Conservation (phyloP, 2,329 filamentous ascomycete species). For the Colletotrichum godetiae region DNA sequence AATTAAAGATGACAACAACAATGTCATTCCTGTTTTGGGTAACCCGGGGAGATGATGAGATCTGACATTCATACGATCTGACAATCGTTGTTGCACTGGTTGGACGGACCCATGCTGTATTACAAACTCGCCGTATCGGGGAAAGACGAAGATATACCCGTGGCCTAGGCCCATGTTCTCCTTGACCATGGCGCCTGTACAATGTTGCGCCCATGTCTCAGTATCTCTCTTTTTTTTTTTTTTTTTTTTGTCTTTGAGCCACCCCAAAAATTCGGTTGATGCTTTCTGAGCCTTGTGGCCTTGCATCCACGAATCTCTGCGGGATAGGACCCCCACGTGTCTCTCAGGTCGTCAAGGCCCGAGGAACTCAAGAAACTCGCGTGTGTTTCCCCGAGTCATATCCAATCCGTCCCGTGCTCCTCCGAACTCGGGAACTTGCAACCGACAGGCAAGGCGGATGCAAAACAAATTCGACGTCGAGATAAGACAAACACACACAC, state of each 20-base stretch:
- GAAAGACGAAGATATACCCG: neutral
- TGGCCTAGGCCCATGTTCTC: neutral
- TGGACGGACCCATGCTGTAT: no score
- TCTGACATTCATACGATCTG: no score
- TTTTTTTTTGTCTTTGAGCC: neutral
- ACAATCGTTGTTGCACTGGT: no score
- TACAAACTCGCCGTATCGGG: neutral
- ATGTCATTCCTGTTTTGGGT: neutral
- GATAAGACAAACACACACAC: no score
- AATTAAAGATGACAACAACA: neutral
- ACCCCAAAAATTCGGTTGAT: neutral
- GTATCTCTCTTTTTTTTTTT: no score
- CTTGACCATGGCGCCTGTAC: neutral
- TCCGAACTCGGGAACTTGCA: no score
- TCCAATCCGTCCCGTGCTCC: no score
- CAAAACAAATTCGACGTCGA: no score
- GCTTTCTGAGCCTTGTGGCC: no score
- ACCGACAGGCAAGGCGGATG: no score
- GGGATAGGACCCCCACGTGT: neutral
- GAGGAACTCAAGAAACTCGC: neutral
- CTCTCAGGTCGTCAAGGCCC: neutral
- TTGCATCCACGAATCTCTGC: no score
- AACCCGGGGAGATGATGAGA: neutral
- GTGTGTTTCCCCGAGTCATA: no score
- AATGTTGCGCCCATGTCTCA: neutral